Evolutionary conservation across 148 eudicot species (phyloP).

Genomic region (Cornus suecica): DNA sequence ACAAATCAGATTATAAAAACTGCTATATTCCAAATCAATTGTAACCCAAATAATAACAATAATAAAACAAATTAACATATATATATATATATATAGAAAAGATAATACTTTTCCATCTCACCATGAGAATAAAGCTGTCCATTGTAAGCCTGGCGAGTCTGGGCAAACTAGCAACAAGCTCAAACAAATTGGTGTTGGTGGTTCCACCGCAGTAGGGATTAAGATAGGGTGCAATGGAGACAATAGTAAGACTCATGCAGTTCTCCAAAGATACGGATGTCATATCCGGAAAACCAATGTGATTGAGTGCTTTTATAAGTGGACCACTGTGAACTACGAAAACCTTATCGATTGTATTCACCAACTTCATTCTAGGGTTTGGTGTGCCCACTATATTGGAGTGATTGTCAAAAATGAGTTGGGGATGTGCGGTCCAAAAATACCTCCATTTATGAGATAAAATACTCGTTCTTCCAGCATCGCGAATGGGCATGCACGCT

Average conservation of each 20-base stretch:
- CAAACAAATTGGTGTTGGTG: not conserved
- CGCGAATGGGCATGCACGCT: no score
- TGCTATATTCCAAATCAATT: no score
- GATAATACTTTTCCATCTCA: not conserved
- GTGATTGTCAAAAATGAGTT: not conserved
- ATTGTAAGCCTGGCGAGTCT: not conserved
- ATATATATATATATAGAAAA: no score
- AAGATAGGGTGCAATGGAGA: not conserved
- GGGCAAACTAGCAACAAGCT: constrained; percentile 4
- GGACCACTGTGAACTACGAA: constrained; percentile 2
- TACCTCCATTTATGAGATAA: constrained; percentile 1
- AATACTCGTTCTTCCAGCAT: constrained; percentile 2
- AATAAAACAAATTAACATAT: no score
- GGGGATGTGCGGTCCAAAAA: not conserved
- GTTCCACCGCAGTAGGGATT: not conserved
- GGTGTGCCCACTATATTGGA: not conserved
- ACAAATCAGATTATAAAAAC: no score
- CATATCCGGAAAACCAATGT: rapidly evolving
- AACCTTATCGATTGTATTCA: not conserved
- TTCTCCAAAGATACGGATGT: not conserved
- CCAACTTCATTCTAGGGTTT: not conserved
- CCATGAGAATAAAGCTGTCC: not conserved
- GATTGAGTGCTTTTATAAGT: not conserved
- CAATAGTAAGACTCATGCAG: not conserved
- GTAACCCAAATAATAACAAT: no score